phyloP scores from a whole-genome alignment of 805 yeast genomes.

The Saccharomycopsis fermentans region DNA sequence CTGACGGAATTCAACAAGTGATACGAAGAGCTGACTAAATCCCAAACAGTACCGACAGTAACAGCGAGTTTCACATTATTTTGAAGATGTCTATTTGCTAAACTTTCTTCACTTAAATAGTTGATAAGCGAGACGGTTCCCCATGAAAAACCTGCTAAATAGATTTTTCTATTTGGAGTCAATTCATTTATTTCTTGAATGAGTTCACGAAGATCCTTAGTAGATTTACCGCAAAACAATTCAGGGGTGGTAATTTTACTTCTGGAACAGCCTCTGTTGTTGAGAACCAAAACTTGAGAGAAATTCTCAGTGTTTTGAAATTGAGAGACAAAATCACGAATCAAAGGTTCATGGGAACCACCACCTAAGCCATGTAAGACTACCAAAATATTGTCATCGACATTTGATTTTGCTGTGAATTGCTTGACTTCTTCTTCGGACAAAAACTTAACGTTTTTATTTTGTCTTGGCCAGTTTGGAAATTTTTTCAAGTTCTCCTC shows the following conservation, averaged over 20 bases:
- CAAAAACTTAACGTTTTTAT: constrained; percentile 59
- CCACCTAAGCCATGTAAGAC: constrained; percentile 70
- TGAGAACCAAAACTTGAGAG: constrained; percentile 50
- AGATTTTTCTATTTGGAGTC: constrained; percentile 57
- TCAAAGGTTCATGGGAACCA: constrained; percentile 68
- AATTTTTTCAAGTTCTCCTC: constrained; percentile 27
- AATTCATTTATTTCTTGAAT: constrained; percentile 38
- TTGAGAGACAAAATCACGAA: constrained; percentile 31
- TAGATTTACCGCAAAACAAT: constrained; percentile 57
- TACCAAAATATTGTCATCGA: constrained; percentile 44
- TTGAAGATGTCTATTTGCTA: neutral
- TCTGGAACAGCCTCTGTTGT: constrained; percentile 70
- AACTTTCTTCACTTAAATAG: constrained; percentile 50
- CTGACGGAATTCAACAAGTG: constrained; percentile 31
- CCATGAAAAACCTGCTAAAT: constrained; percentile 58
- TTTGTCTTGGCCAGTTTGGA: constrained; percentile 49
- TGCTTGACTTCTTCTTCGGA: constrained; percentile 35
- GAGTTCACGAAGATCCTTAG: constrained; percentile 56
- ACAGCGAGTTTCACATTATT: constrained; percentile 38
- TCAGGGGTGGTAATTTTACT: constrained; percentile 62
- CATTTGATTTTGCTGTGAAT: constrained; percentile 25
- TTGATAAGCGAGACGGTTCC: constrained; percentile 62
- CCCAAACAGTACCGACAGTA: constrained; percentile 65
- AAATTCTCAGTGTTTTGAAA: constrained; percentile 21
- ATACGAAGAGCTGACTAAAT: constrained; percentile 44